Evolutionary conservation across 257 asterid genomes (phyloP).

Genomic region (Solanum tarapatanum): DNA sequence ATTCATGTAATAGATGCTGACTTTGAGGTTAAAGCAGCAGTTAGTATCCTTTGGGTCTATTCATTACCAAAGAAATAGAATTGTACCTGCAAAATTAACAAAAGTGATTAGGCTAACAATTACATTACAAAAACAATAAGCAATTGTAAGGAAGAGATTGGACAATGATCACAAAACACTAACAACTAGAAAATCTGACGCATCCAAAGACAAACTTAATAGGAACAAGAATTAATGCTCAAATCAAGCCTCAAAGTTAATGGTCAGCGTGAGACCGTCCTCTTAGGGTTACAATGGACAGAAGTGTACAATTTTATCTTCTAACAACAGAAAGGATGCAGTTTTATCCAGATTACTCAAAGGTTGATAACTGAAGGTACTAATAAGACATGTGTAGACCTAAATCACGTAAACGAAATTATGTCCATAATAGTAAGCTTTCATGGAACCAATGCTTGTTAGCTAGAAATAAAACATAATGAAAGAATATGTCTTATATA

Average conservation of each 20-base stretch:
- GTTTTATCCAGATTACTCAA: background rate
- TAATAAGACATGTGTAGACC: background rate
- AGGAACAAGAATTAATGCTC: background rate
- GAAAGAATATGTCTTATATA: background rate
- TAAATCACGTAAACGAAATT: background rate
- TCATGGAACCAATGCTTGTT: background rate
- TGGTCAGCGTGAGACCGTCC: background rate
- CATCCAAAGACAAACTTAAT: background rate
- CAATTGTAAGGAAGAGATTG: background rate
- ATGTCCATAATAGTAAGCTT: background rate
- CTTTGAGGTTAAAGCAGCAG: background rate
- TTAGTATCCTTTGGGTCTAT: background rate
- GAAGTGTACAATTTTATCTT: background rate
- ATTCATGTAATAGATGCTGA: background rate
- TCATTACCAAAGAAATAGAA: background rate
- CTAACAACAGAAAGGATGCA: background rate
- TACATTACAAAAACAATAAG: background rate
- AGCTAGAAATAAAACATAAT: background rate
- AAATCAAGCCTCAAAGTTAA: background rate
- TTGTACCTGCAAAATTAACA: background rate
- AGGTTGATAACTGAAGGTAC: background rate
- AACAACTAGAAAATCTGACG: background rate
- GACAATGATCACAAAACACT: background rate
- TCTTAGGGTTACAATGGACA: background rate
- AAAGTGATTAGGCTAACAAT: background rate